Percentiles rank a stretch among this genome's conserved stretches.
These are phyloP conservation scores for Hermanozyma aechmeae DNA, from an alignment of 805 yeast species.

Conservation along the genomic window DNA sequence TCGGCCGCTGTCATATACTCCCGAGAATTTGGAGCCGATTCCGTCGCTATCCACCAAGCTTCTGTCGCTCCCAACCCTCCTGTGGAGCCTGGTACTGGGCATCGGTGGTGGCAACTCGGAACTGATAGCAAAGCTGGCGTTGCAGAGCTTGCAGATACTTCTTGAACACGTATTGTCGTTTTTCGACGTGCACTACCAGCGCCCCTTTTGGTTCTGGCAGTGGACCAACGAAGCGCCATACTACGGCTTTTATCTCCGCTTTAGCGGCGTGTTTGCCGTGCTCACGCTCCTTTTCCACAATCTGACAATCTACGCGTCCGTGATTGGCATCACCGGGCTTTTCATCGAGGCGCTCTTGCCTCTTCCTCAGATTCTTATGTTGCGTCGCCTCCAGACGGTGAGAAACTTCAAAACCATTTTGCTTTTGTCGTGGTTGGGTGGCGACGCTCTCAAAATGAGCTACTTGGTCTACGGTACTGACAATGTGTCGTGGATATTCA, in stretches of 20 bases:
- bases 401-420: constrained; percentile 74
- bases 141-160: constrained; percentile 6
- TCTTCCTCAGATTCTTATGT: constrained; percentile 66
- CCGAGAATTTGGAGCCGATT: constrained; percentile 19
- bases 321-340: constrained; percentile 55
- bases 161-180: constrained; percentile 36
- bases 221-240: constrained; percentile 56
- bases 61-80: constrained; percentile 5
- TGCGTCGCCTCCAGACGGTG: constrained; percentile 56
- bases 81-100: background rate
- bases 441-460: constrained; percentile 71
- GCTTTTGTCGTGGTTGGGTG: constrained; percentile 79
- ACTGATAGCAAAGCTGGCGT: constrained; percentile 1
- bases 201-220: constrained; percentile 77
- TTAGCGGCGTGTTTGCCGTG: constrained; percentile 30
- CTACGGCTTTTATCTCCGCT: constrained; percentile 53
- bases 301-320: constrained; percentile 31
- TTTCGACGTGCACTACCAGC: constrained; percentile 59
- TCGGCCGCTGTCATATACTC: constrained; percentile 33
- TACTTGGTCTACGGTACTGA: constrained; percentile 71
- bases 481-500: constrained; percentile 54
- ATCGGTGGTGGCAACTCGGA: background rate
- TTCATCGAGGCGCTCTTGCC: constrained; percentile 68
- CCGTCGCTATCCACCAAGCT: constrained; percentile 22
- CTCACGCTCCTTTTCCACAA: constrained; percentile 32